These are phyloP conservation scores for Colletotrichum neosansevieriae DNA, from an alignment of 2,329 filamentous ascomycete species.

Conservation along the genomic window DNA sequence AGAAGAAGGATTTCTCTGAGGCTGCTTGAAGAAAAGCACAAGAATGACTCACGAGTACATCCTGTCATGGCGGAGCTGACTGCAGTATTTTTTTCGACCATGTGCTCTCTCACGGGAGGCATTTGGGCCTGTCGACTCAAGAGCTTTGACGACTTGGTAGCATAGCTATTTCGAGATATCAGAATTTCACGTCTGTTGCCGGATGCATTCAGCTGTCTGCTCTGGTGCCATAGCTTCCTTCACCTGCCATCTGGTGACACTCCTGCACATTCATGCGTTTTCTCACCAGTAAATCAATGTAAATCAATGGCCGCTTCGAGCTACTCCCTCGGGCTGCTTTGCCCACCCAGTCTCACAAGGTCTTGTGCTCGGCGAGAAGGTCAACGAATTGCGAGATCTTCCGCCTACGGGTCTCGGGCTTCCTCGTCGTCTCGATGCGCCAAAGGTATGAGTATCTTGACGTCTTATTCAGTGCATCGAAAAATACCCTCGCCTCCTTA, in stretches of 20 bases:
- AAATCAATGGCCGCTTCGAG: background rate
- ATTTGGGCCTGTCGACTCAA: no score
- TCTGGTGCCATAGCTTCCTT: no score
- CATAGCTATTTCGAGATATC: no score
- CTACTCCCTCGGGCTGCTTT: no score
- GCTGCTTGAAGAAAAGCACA: background rate
- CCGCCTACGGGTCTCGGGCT: conserved; percentile 49
- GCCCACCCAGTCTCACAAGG: conserved; percentile 38
- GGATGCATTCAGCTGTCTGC: no score
- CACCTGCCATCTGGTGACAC: no score
- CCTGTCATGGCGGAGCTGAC: background rate
- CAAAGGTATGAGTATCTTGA: conserved; percentile 61
- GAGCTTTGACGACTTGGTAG: no score
- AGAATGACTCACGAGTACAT: background rate
- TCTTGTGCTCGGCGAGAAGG: conserved; percentile 52
- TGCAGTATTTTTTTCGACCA: background rate
- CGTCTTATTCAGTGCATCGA: conserved; percentile 57
- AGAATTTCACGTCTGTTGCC: no score
- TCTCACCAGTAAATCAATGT: background rate
- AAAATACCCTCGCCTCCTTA: conserved; percentile 53
- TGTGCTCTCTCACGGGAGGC: background rate
- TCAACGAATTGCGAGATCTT: conserved; percentile 57
- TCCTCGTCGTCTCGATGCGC: conserved; percentile 57
- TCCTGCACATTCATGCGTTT: no score
- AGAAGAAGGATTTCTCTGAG: background rate